phyloP scores from a whole-genome alignment of 73 alveolate genomes.

The Effrenium voratum region DNA sequence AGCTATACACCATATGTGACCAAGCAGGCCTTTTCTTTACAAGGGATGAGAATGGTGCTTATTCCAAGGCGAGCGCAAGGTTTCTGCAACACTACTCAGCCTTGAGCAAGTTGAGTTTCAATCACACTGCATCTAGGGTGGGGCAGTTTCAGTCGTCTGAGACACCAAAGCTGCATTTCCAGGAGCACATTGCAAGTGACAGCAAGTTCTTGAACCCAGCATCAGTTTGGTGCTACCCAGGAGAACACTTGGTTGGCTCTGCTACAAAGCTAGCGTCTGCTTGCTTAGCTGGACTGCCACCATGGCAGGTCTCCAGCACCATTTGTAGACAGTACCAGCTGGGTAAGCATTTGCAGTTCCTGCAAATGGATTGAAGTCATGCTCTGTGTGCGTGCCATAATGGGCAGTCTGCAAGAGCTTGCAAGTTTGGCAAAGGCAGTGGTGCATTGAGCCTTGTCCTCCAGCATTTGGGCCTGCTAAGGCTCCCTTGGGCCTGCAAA shows the following conservation, averaged over 20 bases:
- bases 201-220: not conserved
- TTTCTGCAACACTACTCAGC: conserved; percentile 9
- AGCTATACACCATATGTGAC: not conserved
- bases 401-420: too few species aligned
- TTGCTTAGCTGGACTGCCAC: not conserved
- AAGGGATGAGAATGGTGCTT: not conserved
- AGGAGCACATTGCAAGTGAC: not conserved
- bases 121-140: not conserved
- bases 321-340: not conserved
- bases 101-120: not conserved
- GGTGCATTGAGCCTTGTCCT: too few species aligned
- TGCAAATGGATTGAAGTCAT: too few species aligned
- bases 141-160: not conserved
- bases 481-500: too few species aligned
- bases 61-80: not conserved
- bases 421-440: too few species aligned
- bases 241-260: conserved; percentile 9
- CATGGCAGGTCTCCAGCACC: not conserved
- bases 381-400: too few species aligned
- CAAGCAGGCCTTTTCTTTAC: not conserved
- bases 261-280: not conserved
- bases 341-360: not conserved
- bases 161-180: not conserved
- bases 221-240: conserved; percentile 3
- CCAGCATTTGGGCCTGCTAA: too few species aligned